Evolutionary conservation across 257 asterid species (phyloP), one percentile per base, ranked within the genome.

Genomic region (Nicotiana noctiflora): DNA sequence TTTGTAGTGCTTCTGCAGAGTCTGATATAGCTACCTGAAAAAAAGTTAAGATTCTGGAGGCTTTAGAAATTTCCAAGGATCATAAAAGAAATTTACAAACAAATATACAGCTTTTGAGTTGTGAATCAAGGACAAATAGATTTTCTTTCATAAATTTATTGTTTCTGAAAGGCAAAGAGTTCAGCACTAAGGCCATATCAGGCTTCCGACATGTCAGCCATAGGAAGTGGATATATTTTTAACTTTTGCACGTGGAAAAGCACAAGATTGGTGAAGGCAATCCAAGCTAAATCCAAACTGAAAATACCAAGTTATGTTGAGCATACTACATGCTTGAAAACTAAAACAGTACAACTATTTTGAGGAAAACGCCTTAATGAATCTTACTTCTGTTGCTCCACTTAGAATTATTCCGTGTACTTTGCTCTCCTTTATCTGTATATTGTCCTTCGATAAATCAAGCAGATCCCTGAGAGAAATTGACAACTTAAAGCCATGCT

Each of bases 351-450:
- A 46, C 0, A 72, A 23, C 60, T 21, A 23, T 46, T 72, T 49
- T 59, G 51, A 37, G 79, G 3, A 15, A 49, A 49, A 49, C 3
- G 14, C 32, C 15, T 23, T 81, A 52, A 68, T 17, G 53, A 13
- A 40, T 65, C 79, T 44, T 72, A 90, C 96, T 91, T 93, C 94
- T 72, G 96, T 91, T 56, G 82, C 97, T 63, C 96, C 96, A 85
- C 81, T 85, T 46, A 93, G 94, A 85, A 76, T 84, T 79, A 91
- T 89, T 32, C 96, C 97, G 44, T 87, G 91, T 75, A 75, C 80
- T 86, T 88, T 91, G 82, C 88, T 90, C 90, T 92, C 94, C 90
- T 94, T 94, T 83, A 94, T 90, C 84, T 87, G 88, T 81, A 94
- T 86, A 80, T 94, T 90, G 86, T 91, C 95, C 90, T 92, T 94